These are phyloP conservation scores for Colletotrichum cuscutae DNA, from an alignment of 2,329 filamentous ascomycete species.

Conservation along the genomic window DNA sequence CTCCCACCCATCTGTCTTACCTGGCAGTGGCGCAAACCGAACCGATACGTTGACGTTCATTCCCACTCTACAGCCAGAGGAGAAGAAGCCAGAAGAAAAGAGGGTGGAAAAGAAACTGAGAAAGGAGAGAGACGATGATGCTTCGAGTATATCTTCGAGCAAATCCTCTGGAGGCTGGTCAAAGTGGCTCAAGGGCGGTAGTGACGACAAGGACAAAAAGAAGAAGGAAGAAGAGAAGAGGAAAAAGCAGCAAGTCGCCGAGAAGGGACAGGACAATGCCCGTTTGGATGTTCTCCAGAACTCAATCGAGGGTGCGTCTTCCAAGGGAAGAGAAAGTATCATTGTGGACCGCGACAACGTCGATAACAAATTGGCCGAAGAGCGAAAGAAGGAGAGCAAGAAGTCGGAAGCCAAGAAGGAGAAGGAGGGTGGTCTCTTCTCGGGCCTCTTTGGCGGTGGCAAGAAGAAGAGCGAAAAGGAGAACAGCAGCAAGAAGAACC, in stretches of 20 bases:
- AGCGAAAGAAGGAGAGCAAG: conserved; percentile 84
- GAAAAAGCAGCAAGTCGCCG: conserved; percentile 59
- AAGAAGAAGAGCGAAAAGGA: conserved; percentile 90
- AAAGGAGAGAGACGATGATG: conserved; percentile 74
- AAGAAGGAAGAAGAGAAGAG: conserved; percentile 76
- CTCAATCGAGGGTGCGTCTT: conserved; percentile 78
- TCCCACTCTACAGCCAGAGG: conserved; percentile 75
- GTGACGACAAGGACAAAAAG: conserved; percentile 74
- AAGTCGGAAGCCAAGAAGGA: conserved; percentile 88
- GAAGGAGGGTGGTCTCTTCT: conserved; percentile 92
- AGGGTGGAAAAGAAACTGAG: conserved; percentile 64
- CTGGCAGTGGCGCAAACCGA: conserved; percentile 72
- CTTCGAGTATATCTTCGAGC: conserved; percentile 66
- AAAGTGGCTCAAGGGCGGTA: conserved; percentile 87
- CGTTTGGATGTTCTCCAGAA: conserved; percentile 88
- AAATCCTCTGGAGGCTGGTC: conserved; percentile 81
- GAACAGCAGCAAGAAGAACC: conserved; percentile 76
- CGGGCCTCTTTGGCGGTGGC: conserved; percentile 88
- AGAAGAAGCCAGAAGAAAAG: conserved; percentile 77
- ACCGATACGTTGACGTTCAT: conserved; percentile 86
- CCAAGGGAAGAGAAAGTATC: conserved; percentile 82
- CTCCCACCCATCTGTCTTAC: conserved; percentile 73
- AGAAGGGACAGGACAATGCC: conserved; percentile 79
- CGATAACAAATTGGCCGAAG: conserved; percentile 79
- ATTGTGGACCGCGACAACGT: conserved; percentile 82